Conservation (phyloP, 2,329 filamentous ascomycete species). For the Didymellaceae sp. region DNA sequence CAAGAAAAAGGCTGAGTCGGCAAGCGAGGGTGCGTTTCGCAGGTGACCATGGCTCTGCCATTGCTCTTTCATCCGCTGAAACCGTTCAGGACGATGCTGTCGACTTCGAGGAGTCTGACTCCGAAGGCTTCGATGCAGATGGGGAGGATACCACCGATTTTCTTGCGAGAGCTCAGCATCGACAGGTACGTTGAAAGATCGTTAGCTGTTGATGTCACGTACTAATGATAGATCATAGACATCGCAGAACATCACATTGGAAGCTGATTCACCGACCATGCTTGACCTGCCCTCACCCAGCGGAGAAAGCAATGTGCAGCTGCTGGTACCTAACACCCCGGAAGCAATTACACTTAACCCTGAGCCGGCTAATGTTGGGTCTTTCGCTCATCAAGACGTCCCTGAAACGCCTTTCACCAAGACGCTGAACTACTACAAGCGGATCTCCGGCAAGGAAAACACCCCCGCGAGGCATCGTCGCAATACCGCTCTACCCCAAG, state of each 20-base stretch:
- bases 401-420: slow-evolving; percentile 26
- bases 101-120: background rate
- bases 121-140: background rate
- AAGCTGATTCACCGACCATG: background rate
- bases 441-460: slow-evolving; percentile 20
- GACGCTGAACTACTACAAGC: slow-evolving; percentile 28
- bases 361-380: slow-evolving; percentile 12
- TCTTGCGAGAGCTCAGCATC: background rate
- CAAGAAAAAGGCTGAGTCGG: no score
- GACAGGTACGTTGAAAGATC: background rate
- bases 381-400: slow-evolving; percentile 3
- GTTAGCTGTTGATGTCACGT: accelerated
- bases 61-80: background rate
- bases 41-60: background rate
- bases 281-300: background rate
- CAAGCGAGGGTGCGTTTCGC: background rate
- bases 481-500: slow-evolving; percentile 30
- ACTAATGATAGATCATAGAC: background rate
- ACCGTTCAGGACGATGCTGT: background rate
- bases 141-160: background rate
- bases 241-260: background rate
- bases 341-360: background rate
- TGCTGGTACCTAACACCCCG: background rate
- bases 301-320: background rate
- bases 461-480: slow-evolving; percentile 23